Evolutionary conservation across 2,329 filamentous ascomycete species (phyloP).

Genomic region (Aschersonia sp.): DNA sequence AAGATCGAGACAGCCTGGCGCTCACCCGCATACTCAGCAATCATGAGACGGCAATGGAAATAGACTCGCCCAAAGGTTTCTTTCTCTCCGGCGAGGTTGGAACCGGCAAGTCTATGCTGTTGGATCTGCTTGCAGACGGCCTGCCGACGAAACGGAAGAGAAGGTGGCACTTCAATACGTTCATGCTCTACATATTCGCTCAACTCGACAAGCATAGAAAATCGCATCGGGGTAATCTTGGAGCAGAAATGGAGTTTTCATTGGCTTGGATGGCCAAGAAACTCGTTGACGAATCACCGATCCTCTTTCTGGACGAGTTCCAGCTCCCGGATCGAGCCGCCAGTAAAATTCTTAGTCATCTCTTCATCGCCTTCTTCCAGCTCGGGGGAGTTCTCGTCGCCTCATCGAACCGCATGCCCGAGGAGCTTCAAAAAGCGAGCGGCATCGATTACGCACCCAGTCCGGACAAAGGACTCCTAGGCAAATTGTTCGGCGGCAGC

Average conservation of each 20-base stretch:
- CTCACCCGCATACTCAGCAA: conserved; percentile 55
- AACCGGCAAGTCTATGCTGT: conserved; percentile 74
- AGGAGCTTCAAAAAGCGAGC: conserved; percentile 62
- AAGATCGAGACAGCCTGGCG: conserved; percentile 45
- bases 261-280: conserved; percentile 63
- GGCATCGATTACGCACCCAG: conserved; percentile 53
- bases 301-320: conserved; percentile 72
- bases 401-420: conserved; percentile 72
- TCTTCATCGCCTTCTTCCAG: conserved; percentile 71
- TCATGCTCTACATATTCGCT: conserved; percentile 67
- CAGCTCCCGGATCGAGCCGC: conserved; percentile 67
- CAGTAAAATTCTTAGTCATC: conserved; percentile 64
- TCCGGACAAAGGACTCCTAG: conserved; percentile 35
- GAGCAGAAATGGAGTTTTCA: conserved; percentile 39
- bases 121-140: conserved; percentile 67
- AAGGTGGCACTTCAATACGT: conserved; percentile 74
- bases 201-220: conserved; percentile 53
- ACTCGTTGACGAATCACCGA: conserved; percentile 58
- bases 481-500: conserved; percentile 30
- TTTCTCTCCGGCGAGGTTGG: conserved; percentile 73
- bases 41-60: conserved; percentile 55
- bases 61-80: conserved; percentile 60
- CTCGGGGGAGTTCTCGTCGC: conserved; percentile 68
- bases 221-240: conserved; percentile 6
- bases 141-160: conserved; percentile 60